phyloP scores from a whole-genome alignment of 805 yeast species.

The Yamadazyma kitorensis region DNA sequence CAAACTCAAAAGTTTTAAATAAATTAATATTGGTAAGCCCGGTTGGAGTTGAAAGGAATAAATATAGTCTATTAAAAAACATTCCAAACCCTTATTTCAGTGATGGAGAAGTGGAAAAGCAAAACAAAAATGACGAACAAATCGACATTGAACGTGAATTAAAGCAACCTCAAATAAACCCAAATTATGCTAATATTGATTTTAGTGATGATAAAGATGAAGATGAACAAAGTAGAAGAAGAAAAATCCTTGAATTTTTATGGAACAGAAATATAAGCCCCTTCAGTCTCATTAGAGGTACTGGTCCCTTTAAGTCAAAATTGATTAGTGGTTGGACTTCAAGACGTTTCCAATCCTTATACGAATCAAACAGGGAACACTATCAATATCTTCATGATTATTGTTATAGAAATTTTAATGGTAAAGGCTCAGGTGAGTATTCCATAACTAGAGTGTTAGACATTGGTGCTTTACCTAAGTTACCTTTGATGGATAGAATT shows the following conservation, averaged over 20 bases:
- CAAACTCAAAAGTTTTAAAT: slow-evolving; percentile 23
- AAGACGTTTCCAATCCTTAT: slow-evolving; percentile 41
- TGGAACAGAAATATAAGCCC: slow-evolving; percentile 61
- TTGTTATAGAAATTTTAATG: slow-evolving; percentile 50
- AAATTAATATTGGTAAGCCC: slow-evolving; percentile 42
- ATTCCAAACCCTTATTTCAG: slow-evolving; percentile 12
- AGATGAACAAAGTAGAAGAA: slow-evolving; percentile 18
- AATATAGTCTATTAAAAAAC: slow-evolving; percentile 25
- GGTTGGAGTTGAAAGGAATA: slow-evolving; percentile 40
- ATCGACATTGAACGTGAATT: slow-evolving; percentile 14
- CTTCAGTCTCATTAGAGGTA: slow-evolving; percentile 45
- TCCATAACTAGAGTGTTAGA: slow-evolving; percentile 59
- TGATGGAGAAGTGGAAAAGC: slow-evolving; percentile 11
- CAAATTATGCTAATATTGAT: slow-evolving; percentile 11
- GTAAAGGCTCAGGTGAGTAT: slow-evolving; percentile 62
- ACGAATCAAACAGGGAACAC: slow-evolving; percentile 26
- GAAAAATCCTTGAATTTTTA: slow-evolving; percentile 34
- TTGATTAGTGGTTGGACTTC: slow-evolving; percentile 54
- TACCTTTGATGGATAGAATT: slow-evolving; percentile 55
- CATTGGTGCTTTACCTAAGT: slow-evolving; percentile 55
- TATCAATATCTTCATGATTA: slow-evolving; percentile 49
- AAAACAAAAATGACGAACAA: slow-evolving; percentile 14
- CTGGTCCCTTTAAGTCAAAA: slow-evolving; percentile 56
- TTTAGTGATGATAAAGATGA: slow-evolving; percentile 5
- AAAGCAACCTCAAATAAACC: slow-evolving; percentile 9